Conservation (phyloP, 2,329 filamentous ascomycete species). For the Knoxdaviesia capensis region DNA sequence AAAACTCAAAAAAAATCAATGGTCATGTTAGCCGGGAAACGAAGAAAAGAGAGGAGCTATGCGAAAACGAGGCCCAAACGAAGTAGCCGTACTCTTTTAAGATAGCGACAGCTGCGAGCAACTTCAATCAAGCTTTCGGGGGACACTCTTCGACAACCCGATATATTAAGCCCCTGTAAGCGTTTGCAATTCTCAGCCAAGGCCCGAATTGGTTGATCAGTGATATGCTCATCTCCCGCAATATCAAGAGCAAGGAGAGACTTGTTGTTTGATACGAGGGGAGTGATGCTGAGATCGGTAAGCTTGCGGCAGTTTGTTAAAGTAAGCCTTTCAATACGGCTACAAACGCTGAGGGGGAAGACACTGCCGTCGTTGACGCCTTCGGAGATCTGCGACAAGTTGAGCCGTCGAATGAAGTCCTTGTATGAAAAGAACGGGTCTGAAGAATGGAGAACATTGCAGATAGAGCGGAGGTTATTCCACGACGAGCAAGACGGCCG, state of each 20-base stretch:
- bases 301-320: conserved; percentile 74
- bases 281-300: conserved; percentile 65
- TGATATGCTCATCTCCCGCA: conserved; percentile 66
- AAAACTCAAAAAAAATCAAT: conserved; percentile 2
- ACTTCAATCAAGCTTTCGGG: conserved; percentile 69
- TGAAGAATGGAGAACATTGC: conserved; percentile 49
- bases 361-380: conserved; percentile 79
- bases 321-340: conserved; percentile 78
- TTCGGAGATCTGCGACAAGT: conserved; percentile 59
- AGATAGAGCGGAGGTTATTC: conserved; percentile 62
- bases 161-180: conserved; percentile 84
- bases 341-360: conserved; percentile 62
- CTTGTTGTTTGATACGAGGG: conserved; percentile 58
- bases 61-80: conserved; percentile 13
- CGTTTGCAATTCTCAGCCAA: conserved; percentile 67
- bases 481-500: conserved; percentile 79
- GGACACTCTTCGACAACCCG: conserved; percentile 64
- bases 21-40: background rate
- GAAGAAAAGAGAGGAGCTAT: conserved; percentile 42
- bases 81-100: conserved; percentile 52
- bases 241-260: conserved; percentile 81
- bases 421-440: conserved; percentile 77
- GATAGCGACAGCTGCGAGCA: conserved; percentile 62
- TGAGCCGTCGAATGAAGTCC: conserved; percentile 79
- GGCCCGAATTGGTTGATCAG: conserved; percentile 56